These are phyloP conservation scores for Yarrowia sp. DNA, from an alignment of 805 yeast genomes.

Conservation along the genomic window DNA sequence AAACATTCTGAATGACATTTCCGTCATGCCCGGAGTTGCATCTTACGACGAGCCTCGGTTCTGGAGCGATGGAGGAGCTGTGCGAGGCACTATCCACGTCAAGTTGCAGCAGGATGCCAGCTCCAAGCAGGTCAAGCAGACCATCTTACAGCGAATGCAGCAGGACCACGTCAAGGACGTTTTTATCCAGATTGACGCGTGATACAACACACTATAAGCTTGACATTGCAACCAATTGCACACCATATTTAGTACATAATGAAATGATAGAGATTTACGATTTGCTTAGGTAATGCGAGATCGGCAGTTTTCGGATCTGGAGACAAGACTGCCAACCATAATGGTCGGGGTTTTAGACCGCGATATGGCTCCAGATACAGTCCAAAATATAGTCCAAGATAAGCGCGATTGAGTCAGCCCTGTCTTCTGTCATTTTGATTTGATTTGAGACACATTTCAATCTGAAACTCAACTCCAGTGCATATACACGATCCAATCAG, in stretches of 20 bases:
- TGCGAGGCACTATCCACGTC: constrained; percentile 80
- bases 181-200: constrained; percentile 63
- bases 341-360: no score
- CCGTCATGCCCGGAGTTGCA: constrained; percentile 71
- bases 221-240: no score
- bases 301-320: no score
- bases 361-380: no score
- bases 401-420: no score
- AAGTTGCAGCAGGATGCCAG: constrained; percentile 68
- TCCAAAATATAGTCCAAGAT: no score
- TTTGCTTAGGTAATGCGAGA: no score
- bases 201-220: background rate
- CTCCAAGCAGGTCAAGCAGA: constrained; percentile 55
- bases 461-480: no score
- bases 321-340: no score
- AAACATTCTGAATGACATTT: constrained; percentile 63
- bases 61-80: constrained; percentile 63
- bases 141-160: constrained; percentile 56
- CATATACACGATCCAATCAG: background rate
- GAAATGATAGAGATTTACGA: background rate
- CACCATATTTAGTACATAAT: background rate
- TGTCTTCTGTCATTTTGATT: no score
- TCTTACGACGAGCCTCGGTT: constrained; percentile 87
- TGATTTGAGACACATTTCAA: no score
- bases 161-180: constrained; percentile 50